These are phyloP conservation scores for Cladosporium sp. DNA, from an alignment of 2,329 filamentous ascomycete species.

Conservation along the genomic window DNA sequence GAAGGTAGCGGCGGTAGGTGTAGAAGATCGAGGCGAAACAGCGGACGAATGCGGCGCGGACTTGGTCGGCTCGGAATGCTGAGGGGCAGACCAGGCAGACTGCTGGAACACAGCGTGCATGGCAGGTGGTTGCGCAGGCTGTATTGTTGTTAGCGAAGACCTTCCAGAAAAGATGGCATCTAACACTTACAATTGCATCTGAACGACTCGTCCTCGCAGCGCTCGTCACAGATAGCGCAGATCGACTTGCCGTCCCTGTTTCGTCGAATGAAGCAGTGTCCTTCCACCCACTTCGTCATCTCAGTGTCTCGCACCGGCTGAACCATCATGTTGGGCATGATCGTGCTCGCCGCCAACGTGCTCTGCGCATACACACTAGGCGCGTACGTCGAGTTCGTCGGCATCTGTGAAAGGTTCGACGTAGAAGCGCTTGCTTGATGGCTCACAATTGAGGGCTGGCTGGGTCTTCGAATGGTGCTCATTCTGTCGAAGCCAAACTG, in stretches of 20 bases:
- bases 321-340: slow-evolving; percentile 78
- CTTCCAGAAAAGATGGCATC: not conserved
- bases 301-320: slow-evolving; percentile 74
- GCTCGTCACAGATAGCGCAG: slow-evolving; percentile 73
- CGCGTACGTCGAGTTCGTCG: slow-evolving; percentile 51
- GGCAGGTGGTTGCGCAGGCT: slow-evolving; percentile 53
- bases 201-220: slow-evolving; percentile 67
- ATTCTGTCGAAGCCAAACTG: slow-evolving; percentile 70
- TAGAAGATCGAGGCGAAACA: slow-evolving; percentile 64
- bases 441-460: slow-evolving; percentile 56
- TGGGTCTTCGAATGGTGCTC: slow-evolving; percentile 56
- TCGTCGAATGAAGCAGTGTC: slow-evolving; percentile 69
- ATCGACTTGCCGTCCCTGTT: slow-evolving; percentile 52
- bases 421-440: slow-evolving; percentile 61
- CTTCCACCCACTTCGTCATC: slow-evolving; percentile 76
- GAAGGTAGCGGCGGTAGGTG: slow-evolving; percentile 60
- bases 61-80: slow-evolving; percentile 60
- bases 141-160: slow-evolving; percentile 7
- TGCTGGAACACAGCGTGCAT: slow-evolving; percentile 53
- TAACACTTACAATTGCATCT: slow-evolving; percentile 53
- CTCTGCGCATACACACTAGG: slow-evolving; percentile 80
- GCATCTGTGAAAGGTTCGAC: slow-evolving; percentile 50
- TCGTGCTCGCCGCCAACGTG: slow-evolving; percentile 76
- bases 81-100: slow-evolving; percentile 61
- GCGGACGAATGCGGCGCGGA: slow-evolving; percentile 61